Base-by-base conservation (phyloP, 192 early-diverging fungal species). In the Linnemannia zychae region DNA sequence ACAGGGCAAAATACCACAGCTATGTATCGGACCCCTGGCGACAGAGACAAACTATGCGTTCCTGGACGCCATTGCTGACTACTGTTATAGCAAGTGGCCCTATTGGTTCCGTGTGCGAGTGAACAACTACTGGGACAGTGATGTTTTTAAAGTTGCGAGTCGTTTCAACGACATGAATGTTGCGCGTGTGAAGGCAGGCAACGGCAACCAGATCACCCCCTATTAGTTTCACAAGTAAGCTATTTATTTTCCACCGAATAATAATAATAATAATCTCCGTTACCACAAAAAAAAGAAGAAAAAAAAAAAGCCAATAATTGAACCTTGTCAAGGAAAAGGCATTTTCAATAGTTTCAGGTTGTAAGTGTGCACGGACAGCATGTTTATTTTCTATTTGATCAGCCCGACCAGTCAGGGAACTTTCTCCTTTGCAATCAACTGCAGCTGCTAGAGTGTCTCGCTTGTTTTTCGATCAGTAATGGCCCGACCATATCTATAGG, bases 121-220 rank as follows among this genome's bases (percentile, higher is more conserved):
- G 52, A 86, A 89, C 69, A 50, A 84, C 72, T 89, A 89, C 47
- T 87, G 84, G 84, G 63, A 87, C 31, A 80, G 88, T n/a, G 60
- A 80, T 70, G 69, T 89, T 28, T 87, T 89, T 60, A 69, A 80
- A 36, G 72, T 84, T 13, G 81, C 72, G 12, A 83, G 63, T 18
- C 63, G 50, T 2, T 80, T 87, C 49, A 89, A 89, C 65, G 77
- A 78, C 63, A 66, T 52, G 60, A 89, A 89, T 40, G 81, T 89
- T 9, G 75, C 78, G 24, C 57, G 81, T 66, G 77, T 84, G 16
- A 78, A 79, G 34, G 68, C 77, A 1, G 83, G 83, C 2, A 70
- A 79, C 18, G 83, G 83, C 15, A 78, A 85, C 28, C 22, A 49
- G 2, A 85, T 85, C 31, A 85, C 83, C 11, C 83, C 83, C 7